phyloP scores from a whole-genome alignment of 768 basidiomycete species.

The Termitomyces sp. region DNA sequence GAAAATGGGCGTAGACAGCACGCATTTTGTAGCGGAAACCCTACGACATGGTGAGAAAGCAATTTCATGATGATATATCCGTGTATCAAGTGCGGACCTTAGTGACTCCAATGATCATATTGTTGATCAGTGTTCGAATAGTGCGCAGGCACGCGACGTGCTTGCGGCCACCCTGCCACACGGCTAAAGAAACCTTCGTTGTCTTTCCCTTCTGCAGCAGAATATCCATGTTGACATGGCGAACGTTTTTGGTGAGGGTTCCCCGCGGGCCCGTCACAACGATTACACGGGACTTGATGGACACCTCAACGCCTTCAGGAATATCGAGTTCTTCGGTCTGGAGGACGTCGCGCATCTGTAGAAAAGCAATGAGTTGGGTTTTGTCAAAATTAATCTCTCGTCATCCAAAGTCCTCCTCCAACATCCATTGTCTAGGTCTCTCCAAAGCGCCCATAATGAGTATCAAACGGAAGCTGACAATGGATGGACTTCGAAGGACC shows the following conservation, averaged over 20 bases:
- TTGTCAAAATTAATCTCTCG: slow-evolving; percentile 24
- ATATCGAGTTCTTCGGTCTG: slow-evolving; percentile 90
- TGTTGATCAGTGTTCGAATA: slow-evolving; percentile 89
- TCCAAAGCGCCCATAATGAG: slow-evolving; percentile 18
- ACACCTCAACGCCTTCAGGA: slow-evolving; percentile 79
- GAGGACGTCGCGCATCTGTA: slow-evolving; percentile 88
- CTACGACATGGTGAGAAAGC: slow-evolving; percentile 32
- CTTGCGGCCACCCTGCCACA: slow-evolving; percentile 98
- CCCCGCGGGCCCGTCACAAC: slow-evolving; percentile 92
- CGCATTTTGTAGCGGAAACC: slow-evolving; percentile 99
- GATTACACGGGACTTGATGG: slow-evolving; percentile 88
- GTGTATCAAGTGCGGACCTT: slow-evolving; percentile 46
- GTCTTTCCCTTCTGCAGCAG: slow-evolving; percentile 75
- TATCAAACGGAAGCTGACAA: slow-evolving; percentile 12
- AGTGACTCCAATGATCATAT: slow-evolving; percentile 97
- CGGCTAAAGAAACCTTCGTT: slow-evolving; percentile 80
- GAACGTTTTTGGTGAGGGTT: slow-evolving; percentile 85
- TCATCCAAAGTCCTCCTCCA: slow-evolving; percentile 27
- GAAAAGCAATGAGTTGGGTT: slow-evolving; percentile 25
- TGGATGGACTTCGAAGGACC: slow-evolving; percentile 12
- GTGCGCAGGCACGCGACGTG: slow-evolving; percentile 98
- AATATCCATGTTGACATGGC: slow-evolving; percentile 93
- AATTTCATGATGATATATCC: background rate
- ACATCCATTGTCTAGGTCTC: slow-evolving; percentile 15
- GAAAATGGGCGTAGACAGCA: slow-evolving; percentile 99